phyloP scores from a whole-genome alignment of 495 filamentous ascomycete genomes.

The Neurospora sp. region DNA sequence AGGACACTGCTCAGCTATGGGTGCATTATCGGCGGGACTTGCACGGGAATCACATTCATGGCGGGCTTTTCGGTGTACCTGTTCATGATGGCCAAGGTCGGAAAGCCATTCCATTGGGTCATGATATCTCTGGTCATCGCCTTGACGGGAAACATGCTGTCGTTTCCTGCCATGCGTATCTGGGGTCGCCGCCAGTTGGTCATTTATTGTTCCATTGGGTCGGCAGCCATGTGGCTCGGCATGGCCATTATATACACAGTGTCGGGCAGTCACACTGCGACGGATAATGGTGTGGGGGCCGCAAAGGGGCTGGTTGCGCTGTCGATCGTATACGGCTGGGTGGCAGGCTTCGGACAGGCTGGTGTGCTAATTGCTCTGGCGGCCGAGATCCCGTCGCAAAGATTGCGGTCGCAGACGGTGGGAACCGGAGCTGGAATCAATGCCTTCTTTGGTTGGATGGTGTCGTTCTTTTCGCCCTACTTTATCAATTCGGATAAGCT shows the following conservation, averaged over 20 bases:
- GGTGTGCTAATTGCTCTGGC: constrained; percentile 33
- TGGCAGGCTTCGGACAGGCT: constrained; percentile 31
- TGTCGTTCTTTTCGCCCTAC: constrained; percentile 36
- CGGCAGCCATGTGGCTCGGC: constrained; percentile 15
- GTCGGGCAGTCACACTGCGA: not conserved
- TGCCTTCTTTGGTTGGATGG: constrained; percentile 36
- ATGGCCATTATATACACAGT: constrained; percentile 20
- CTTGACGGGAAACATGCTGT: constrained; percentile 19
- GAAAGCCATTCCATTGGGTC: constrained; percentile 22
- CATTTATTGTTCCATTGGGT: constrained; percentile 10
- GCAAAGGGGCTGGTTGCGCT: constrained; percentile 17
- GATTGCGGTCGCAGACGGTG: constrained; percentile 41
- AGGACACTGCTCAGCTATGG: constrained; percentile 22
- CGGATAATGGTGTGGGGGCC: not conserved
- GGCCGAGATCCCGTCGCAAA: constrained; percentile 36
- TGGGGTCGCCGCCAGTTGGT: constrained; percentile 15
- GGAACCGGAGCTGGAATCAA: constrained; percentile 39
- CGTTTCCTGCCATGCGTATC: constrained; percentile 21
- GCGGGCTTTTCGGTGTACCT: constrained; percentile 24
- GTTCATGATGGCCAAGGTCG: constrained; percentile 19
- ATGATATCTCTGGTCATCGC: constrained; percentile 23
- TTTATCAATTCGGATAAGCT: constrained; percentile 41
- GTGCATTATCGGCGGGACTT: constrained; percentile 14
- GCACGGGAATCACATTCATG: constrained; percentile 22
- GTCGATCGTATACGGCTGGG: constrained; percentile 20